Evolutionary conservation across 768 basidiomycete genomes (phyloP).

Genomic region (Xanthoconium purpureum): DNA sequence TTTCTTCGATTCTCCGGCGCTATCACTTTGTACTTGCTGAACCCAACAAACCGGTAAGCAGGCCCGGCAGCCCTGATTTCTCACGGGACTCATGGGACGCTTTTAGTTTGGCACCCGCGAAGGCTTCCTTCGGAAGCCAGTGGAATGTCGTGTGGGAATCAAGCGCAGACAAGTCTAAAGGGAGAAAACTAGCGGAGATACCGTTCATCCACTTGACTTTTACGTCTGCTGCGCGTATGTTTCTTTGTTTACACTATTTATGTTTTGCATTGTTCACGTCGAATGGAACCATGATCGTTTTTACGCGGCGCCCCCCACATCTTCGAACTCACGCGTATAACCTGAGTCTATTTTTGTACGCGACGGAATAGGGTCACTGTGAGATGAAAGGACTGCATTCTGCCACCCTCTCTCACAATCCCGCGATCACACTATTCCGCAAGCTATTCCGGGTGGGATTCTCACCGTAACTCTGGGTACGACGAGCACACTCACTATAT

Average conservation of each 20-base stretch:
- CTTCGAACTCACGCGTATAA: background rate
- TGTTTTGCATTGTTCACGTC: background rate
- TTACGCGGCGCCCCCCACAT: background rate
- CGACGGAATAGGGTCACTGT: background rate
- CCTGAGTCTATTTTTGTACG: slow-evolving; percentile 18
- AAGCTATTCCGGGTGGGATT: slow-evolving; percentile 4
- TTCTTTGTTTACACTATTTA: background rate
- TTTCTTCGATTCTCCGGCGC: slow-evolving; percentile 74
- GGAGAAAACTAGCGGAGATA: background rate
- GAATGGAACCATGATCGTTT: background rate
- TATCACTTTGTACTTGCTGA: slow-evolving; percentile 70
- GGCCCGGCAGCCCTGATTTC: background rate
- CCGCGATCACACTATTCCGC: background rate
- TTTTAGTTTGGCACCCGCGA: slow-evolving; percentile 68
- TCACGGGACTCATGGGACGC: slow-evolving; percentile 2
- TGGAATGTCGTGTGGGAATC: slow-evolving; percentile 69
- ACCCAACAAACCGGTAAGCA: slow-evolving; percentile 49
- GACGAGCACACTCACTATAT: slow-evolving; percentile 5
- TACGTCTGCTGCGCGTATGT: background rate
- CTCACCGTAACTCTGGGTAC: background rate
- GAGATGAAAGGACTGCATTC: background rate
- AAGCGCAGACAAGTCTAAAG: slow-evolving; percentile 49
- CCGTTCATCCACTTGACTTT: background rate
- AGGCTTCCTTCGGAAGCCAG: slow-evolving; percentile 85
- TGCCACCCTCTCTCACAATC: slow-evolving; percentile 10